These are phyloP conservation scores for Sesbania bispinosa DNA, from an alignment of 306 rosid species.

Conservation along the genomic window DNA sequence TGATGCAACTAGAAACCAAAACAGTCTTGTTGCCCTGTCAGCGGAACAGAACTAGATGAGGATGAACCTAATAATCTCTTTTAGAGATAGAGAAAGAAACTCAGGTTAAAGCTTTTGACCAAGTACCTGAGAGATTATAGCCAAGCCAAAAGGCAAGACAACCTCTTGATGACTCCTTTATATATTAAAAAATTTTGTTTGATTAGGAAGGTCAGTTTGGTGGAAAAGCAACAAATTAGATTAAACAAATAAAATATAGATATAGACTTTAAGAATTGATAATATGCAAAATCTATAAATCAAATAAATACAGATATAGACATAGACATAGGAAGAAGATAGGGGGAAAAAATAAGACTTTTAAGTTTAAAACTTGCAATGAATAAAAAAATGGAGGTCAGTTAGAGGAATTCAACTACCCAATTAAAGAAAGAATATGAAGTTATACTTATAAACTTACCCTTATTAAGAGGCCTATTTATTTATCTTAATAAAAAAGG, in stretches of 20 bases:
- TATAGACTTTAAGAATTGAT: slow-evolving; percentile 18
- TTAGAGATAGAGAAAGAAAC: slow-evolving; percentile 23
- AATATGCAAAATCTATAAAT: not conserved
- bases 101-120: slow-evolving; percentile 35
- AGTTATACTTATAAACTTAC: not conserved
- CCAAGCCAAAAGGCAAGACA: slow-evolving; percentile 24
- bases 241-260: not conserved
- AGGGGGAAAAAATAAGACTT: not conserved
- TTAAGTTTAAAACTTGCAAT: not conserved
- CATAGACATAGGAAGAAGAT: not conserved
- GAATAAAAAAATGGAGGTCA: not conserved
- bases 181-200: not conserved
- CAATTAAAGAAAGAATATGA: not conserved
- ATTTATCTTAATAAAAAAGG: not conserved
- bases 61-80: slow-evolving; percentile 25
- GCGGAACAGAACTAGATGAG: slow-evolving; percentile 16
- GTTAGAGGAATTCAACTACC: slow-evolving; percentile 23
- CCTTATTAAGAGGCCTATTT: not conserved
- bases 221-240: slow-evolving; percentile 40
- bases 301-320: not conserved
- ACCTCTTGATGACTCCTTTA: slow-evolving; percentile 19
- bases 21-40: not conserved
- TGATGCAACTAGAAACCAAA: slow-evolving; percentile 22
- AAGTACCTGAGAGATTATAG: slow-evolving; percentile 8
- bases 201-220: slow-evolving; percentile 34